Percentiles rank a stretch among this genome's conserved stretches.
These are phyloP conservation scores for Botrytis galanthina DNA, from an alignment of 2,329 filamentous ascomycete species.

Conservation along the genomic window DNA sequence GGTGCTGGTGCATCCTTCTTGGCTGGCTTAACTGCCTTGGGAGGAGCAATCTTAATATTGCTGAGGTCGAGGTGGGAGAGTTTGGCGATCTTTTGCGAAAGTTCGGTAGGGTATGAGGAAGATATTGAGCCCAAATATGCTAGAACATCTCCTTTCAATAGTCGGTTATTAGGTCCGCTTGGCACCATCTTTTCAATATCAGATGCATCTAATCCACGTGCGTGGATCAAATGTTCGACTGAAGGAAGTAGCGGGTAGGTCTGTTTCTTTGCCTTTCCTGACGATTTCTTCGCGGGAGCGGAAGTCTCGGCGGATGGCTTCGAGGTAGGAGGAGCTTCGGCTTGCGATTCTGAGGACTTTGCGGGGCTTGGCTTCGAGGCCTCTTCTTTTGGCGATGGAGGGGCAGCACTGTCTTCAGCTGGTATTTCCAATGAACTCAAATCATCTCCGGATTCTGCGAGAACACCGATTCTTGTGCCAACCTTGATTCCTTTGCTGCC, in stretches of 20 bases:
- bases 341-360: slow-evolving; percentile 23
- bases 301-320: slow-evolving; percentile 27
- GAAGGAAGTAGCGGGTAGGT: slow-evolving; percentile 78
- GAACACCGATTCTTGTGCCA: slow-evolving; percentile 75
- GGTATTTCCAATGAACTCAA: slow-evolving; percentile 72
- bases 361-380: slow-evolving; percentile 32
- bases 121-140: slow-evolving; percentile 81
- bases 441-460: slow-evolving; percentile 81
- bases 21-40: slow-evolving; percentile 42
- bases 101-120: slow-evolving; percentile 65
- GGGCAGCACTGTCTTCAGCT: slow-evolving; percentile 53
- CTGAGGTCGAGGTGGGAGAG: slow-evolving; percentile 85
- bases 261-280: slow-evolving; percentile 58
- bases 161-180: slow-evolving; percentile 80
- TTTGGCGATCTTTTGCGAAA: slow-evolving; percentile 70
- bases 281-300: slow-evolving; percentile 40
- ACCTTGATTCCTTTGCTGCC: slow-evolving; percentile 76
- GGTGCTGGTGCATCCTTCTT: slow-evolving; percentile 43
- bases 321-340: slow-evolving; percentile 11
- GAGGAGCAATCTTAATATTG: slow-evolving; percentile 71
- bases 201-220: slow-evolving; percentile 71
- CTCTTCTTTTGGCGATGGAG: slow-evolving; percentile 33
- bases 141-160: slow-evolving; percentile 94
- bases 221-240: slow-evolving; percentile 75
- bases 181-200: slow-evolving; percentile 80